A percentile compares a stretch with the other conserved stretches of the same genome.
Conservation (phyloP, 1,139 yeast genomes). For the Taphrina deformans region DNA sequence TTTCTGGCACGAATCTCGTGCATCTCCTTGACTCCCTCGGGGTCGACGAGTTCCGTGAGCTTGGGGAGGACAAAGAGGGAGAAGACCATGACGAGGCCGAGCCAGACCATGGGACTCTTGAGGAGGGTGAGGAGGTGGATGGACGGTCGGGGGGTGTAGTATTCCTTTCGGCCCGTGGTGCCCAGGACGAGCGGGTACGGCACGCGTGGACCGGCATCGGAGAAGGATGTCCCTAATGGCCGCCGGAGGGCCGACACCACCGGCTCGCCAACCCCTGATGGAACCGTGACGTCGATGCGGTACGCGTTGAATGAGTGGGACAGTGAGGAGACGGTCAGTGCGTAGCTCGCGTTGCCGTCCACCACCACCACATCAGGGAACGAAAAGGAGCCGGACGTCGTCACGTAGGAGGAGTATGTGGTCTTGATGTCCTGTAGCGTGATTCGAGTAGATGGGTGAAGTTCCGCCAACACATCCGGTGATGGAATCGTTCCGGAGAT, state of each 20-base stretch:
- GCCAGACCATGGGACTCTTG: constrained; percentile 20
- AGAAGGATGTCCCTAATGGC: neutral
- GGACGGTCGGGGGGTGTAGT: constrained; percentile 14
- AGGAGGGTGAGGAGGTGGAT: neutral
- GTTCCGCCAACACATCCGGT: neutral
- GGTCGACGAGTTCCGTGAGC: constrained; percentile 15
- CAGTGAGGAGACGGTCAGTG: neutral
- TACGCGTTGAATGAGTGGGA: neutral
- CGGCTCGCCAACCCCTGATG: neutral
- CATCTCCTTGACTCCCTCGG: constrained; percentile 31
- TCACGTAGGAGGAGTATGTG: neutral
- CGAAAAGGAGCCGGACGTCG: neutral
- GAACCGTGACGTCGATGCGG: constrained; percentile 5
- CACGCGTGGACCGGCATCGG: neutral
- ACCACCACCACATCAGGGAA: neutral
- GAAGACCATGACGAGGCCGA: constrained; percentile 23
- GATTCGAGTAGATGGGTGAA: neutral
- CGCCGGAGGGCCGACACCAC: neutral
- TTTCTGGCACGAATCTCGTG: constrained; percentile 1
- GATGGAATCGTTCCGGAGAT: neutral
- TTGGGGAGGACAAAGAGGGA: constrained; percentile 17
- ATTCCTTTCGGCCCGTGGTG: neutral
- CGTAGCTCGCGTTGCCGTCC: neutral
- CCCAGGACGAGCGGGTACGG: constrained; percentile 3
- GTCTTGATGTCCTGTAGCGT: neutral